A percentile compares a stretch with the other conserved stretches of the same genome.
Conservation (phyloP, 2,329 filamentous ascomycete genomes). For the Podosphaera leucotricha region DNA sequence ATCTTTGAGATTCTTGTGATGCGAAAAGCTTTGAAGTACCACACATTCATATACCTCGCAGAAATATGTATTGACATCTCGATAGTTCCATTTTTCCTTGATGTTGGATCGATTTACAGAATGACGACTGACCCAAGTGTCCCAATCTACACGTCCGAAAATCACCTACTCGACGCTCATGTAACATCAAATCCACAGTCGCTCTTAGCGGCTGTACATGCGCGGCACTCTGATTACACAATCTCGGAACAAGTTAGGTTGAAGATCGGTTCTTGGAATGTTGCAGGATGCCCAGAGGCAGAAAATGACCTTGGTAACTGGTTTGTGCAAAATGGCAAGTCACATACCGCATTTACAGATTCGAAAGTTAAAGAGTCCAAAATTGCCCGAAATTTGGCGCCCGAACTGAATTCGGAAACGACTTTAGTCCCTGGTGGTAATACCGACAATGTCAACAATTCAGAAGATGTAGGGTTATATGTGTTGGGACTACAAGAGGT, state of each 20-base stretch:
- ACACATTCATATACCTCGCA: no score
- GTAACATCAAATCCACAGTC: conserved; percentile 26
- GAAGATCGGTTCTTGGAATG: conserved; percentile 91
- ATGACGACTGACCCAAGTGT: not conserved
- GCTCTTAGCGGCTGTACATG: conserved; percentile 41
- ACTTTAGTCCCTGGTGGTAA: no score
- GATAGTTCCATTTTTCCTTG: not conserved
- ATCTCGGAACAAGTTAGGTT: conserved; percentile 51
- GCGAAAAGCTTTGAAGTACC: no score
- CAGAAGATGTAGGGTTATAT: conserved; percentile 64
- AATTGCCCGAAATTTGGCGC: not conserved
- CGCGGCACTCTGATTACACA: conserved; percentile 58
- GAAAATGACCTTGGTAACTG: conserved; percentile 73
- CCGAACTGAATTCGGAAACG: no score
- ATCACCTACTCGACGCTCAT: conserved; percentile 1
- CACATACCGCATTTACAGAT: not conserved
- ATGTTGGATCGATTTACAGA: not conserved
- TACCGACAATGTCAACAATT: conserved; percentile 17
- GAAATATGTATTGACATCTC: no score
- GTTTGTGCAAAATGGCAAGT: conserved; percentile 37
- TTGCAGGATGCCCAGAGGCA: conserved; percentile 60
- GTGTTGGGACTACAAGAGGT: conserved; percentile 82
- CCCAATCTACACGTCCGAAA: not conserved
- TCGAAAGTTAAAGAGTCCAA: not conserved
- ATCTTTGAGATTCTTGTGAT: no score